Conservation (phyloP, 2,329 filamentous ascomycete genomes). For the Dothideomycetidae sp. region DNA sequence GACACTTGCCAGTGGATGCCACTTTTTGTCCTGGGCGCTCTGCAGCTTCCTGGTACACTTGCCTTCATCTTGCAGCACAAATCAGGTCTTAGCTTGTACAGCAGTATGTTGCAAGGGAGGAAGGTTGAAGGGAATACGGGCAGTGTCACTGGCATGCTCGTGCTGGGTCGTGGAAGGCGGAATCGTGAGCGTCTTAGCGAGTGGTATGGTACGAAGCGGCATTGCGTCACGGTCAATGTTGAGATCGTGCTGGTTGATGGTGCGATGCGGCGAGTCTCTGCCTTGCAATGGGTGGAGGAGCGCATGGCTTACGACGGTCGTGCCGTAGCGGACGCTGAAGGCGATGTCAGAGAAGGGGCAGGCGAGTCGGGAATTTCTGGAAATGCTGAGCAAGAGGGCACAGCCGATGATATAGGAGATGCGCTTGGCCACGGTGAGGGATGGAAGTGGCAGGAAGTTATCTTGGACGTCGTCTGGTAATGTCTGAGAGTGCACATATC, state of each 20-base stretch:
- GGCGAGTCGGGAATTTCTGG: not conserved
- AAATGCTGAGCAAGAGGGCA: not conserved
- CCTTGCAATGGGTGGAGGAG: constrained; percentile 6
- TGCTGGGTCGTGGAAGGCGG: constrained; percentile 5
- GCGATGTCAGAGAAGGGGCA: not conserved
- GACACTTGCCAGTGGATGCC: constrained; percentile 40
- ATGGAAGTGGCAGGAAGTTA: not conserved
- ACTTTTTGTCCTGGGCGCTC: constrained; percentile 37
- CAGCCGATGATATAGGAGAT: not conserved
- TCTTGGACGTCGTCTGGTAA: constrained; percentile 1
- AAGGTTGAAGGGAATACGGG: constrained; percentile 15
- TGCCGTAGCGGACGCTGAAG: not conserved
- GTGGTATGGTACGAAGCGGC: constrained; percentile 1
- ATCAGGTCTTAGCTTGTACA: constrained; percentile 25
- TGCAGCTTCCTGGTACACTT: constrained; percentile 35
- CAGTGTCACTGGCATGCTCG: constrained; percentile 37
- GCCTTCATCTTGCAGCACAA: constrained; percentile 25
- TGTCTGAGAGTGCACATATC: not conserved
- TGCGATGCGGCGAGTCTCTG: not conserved
- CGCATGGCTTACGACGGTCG: constrained; percentile 1
- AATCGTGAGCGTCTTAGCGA: constrained; percentile 3
- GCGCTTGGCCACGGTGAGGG: not conserved
- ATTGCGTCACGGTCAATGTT: constrained; percentile 4
- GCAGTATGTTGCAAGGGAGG: constrained; percentile 9
- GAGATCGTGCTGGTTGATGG: constrained; percentile 3